Conservation (phyloP, 148 eudicot genomes). For the Gaultheria prostrata region DNA sequence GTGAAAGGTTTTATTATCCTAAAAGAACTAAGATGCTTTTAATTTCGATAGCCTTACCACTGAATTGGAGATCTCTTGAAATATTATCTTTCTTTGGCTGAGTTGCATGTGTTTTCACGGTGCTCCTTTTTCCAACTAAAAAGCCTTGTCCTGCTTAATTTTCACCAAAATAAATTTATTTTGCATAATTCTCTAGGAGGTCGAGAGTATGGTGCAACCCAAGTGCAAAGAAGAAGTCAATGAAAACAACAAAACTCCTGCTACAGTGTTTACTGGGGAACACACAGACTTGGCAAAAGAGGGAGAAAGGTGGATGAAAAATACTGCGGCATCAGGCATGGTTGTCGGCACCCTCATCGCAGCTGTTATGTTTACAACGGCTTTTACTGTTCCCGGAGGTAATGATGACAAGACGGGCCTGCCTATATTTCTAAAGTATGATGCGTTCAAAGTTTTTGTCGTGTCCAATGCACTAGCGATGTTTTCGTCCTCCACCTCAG, state of each 20-base stretch:
- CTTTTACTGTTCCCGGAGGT: slow-evolving; percentile 39
- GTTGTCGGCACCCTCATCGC: slow-evolving; percentile 31
- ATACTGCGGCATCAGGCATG: slow-evolving; percentile 27
- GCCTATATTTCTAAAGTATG: not conserved
- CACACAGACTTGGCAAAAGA: slow-evolving; percentile 21
- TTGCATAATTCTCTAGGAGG: slow-evolving; percentile 15
- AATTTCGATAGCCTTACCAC: not conserved
- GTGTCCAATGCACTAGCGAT: slow-evolving; percentile 19
- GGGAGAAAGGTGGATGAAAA: slow-evolving; percentile 35
- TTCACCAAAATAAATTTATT: not conserved
- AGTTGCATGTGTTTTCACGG: not conserved
- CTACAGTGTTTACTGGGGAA: slow-evolving; percentile 22
- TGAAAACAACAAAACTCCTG: slow-evolving; percentile 20
- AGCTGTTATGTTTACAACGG: slow-evolving; percentile 30
- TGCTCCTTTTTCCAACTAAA: not conserved
- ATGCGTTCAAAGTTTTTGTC: slow-evolving; percentile 23
- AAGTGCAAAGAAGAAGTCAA: slow-evolving; percentile 15
- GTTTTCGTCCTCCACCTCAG: slow-evolving; percentile 23
- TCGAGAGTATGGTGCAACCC: slow-evolving; percentile 31
- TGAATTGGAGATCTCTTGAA: not conserved
- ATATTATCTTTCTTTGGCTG: not conserved
- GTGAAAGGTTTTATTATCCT: no score
- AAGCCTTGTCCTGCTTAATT: not conserved
- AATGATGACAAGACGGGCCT: not conserved
- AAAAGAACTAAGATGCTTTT: not conserved